Evolutionary conservation across 208 protist genomes (phyloP).

Genomic region (Porcisia hertigi): DNA sequence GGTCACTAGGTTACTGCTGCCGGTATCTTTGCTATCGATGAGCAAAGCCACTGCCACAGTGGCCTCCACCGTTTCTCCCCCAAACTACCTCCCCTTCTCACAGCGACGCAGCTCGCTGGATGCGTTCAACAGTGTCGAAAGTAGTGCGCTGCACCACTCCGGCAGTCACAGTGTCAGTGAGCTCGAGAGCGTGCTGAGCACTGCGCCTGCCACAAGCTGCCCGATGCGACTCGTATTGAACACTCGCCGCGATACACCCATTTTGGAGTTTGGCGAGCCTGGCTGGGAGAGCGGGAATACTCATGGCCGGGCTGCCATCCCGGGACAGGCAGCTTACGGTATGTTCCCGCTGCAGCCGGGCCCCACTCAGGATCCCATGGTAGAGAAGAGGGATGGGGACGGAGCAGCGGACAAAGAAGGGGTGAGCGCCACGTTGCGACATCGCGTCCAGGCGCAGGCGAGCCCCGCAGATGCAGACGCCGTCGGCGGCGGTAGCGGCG

Average conservation of each 20-base stretch:
- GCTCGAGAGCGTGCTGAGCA: slow-evolving; percentile 28
- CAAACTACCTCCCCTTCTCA: background rate
- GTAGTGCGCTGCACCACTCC: slow-evolving; percentile 16
- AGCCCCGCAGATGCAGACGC: background rate
- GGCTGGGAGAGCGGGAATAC: slow-evolving; percentile 6
- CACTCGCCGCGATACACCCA: slow-evolving; percentile 6
- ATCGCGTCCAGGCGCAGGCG: background rate
- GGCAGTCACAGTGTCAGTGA: slow-evolving; percentile 27
- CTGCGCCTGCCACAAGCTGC: slow-evolving; percentile 6
- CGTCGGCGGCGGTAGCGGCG: background rate
- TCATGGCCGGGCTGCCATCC: background rate
- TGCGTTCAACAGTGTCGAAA: background rate
- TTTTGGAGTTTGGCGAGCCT: slow-evolving; percentile 9
- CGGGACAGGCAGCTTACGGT: background rate
- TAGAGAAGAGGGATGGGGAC: background rate
- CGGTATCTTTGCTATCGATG: background rate
- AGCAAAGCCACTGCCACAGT: background rate
- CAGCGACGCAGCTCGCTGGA: slow-evolving; percentile 19
- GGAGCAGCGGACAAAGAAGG: background rate
- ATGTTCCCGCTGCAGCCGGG: background rate
- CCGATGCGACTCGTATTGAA: slow-evolving; percentile 26
- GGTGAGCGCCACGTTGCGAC: background rate
- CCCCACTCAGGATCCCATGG: background rate
- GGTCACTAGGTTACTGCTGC: background rate
- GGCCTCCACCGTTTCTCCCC: no score